Percentiles rank a stretch among this genome's conserved stretches.
phyloP scores from a whole-genome alignment of 306 rosid genomes.

The Abrus precatorius region DNA sequence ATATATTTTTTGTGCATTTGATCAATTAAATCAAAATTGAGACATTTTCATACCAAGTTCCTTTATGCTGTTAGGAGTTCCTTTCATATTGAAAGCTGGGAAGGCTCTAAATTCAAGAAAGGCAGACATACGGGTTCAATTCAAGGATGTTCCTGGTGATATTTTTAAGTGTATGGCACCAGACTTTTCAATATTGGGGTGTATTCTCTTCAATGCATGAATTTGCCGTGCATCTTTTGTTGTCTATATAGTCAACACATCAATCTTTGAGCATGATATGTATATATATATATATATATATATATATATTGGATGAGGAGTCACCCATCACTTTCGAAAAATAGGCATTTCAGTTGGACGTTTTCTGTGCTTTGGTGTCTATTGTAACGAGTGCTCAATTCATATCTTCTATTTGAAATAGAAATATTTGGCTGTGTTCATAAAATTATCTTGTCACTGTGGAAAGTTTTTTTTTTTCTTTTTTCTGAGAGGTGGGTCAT shows the following conservation, averaged over 20 bases:
- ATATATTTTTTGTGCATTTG: slow-evolving; percentile 28
- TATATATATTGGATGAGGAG: not conserved
- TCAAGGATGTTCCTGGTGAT: slow-evolving; percentile 99
- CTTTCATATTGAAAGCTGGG: slow-evolving; percentile 95
- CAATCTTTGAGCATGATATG: slow-evolving; percentile 20
- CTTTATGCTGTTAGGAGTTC: slow-evolving; percentile 72
- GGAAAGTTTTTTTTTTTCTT: not conserved
- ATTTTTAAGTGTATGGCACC: slow-evolving; percentile 84
- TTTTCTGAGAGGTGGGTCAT: slow-evolving; percentile 6
- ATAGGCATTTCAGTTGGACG: not conserved
- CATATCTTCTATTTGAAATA: not conserved
- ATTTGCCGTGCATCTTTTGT: slow-evolving; percentile 24
- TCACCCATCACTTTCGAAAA: slow-evolving; percentile 5
- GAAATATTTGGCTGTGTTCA: slow-evolving; percentile 9
- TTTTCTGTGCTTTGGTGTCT: slow-evolving; percentile 17
- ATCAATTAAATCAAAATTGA: slow-evolving; percentile 26
- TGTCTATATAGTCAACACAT: not conserved
- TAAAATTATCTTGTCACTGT: slow-evolving; percentile 5
- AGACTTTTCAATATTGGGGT: slow-evolving; percentile 33
- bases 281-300: not conserved
- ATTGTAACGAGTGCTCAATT: not conserved
- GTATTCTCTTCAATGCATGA: slow-evolving; percentile 39
- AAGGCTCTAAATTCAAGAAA: slow-evolving; percentile 88
- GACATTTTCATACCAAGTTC: slow-evolving; percentile 19
- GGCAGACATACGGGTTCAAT: slow-evolving; percentile 95